Base-by-base conservation (phyloP, 768 basidiomycete genomes). In the Dendrothele bispora region DNA sequence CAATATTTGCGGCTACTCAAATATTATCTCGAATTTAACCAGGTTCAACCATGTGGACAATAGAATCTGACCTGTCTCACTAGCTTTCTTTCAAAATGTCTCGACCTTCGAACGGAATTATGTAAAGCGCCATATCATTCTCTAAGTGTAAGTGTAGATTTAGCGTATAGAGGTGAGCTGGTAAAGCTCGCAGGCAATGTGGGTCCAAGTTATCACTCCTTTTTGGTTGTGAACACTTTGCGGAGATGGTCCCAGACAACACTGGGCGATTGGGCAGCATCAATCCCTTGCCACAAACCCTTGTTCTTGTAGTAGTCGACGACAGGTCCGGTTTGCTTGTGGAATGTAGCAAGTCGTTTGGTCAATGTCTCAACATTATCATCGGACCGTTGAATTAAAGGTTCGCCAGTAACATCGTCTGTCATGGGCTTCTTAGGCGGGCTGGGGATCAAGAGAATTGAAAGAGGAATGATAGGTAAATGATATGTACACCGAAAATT, bases 371-470 rank as follows among this genome's bases (percentile, higher is more conserved):
- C 92, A 52, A 93, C 91, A 55, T 98, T 99, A 73, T 99, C 97
- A 67, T 99, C 97, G 7, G 94, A 93, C 53, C 97, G 88, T 67
- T 98, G 95, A 60, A 95, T 86, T 55, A 99, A 82, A 29, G 93
- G 91, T 70, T 99, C 95, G 49, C 97, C 97, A 3, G 94, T 90
- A 28, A 89, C 74, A 67, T 99, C 97, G 70, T 99, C 97, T 17
- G 78, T 77, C 77, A 91, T 88, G n/a, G 84, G 59, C 71, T 97
- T 98, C 79, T 98, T 98, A 25, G 97, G 97, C 5, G 97, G 97
- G 72, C 95, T 99, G 63, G 51, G 55, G 29, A n/a, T n/a, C n/a
- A 41, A 14, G 22, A 51, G 21, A 50, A 47, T 54, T 52, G n/a
- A n/a, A n/a, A n/a, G n/a, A 54, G 28, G 53, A 43, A 36, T 51